phyloP scores from a whole-genome alignment of 768 basidiomycete genomes.

The Suillus hirtellus region DNA sequence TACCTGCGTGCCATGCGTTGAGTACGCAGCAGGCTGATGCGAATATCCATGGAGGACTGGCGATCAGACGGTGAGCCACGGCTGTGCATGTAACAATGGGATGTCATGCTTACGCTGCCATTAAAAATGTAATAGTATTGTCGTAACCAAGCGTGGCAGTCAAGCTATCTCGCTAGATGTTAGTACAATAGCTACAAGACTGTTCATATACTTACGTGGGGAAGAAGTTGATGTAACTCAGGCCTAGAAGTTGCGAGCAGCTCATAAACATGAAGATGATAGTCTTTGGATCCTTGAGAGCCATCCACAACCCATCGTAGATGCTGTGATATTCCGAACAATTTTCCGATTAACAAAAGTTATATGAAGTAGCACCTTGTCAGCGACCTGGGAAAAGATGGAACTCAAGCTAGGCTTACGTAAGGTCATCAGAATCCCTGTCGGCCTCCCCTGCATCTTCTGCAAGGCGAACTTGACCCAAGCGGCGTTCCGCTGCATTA shows the following conservation, averaged over 20 bases:
- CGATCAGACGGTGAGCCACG: not conserved
- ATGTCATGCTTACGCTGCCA: constrained; percentile 50
- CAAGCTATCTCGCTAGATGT: constrained; percentile 35
- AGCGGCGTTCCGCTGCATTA: constrained; percentile 46
- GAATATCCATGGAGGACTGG: constrained; percentile 65
- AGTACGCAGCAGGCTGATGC: constrained; percentile 48
- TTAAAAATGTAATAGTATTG: constrained; percentile 58
- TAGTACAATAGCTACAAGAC: not conserved
- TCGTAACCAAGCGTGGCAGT: constrained; percentile 61
- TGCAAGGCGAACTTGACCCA: constrained; percentile 66
- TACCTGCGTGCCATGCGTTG: constrained; percentile 59
- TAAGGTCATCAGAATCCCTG: constrained; percentile 36
- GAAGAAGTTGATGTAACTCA: constrained; percentile 65
- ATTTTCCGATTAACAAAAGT: not conserved
- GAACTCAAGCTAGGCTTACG: constrained; percentile 15
- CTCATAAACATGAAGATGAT: constrained; percentile 54
- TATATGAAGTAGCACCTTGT: not conserved
- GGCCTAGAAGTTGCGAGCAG: constrained; percentile 50
- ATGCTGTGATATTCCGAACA: constrained; percentile 35
- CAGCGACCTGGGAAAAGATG: not conserved
- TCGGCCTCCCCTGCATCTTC: constrained; percentile 73
- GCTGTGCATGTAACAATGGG: not conserved
- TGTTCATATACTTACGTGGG: constrained; percentile 38
- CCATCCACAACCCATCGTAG: constrained; percentile 52
- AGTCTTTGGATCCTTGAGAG: constrained; percentile 56